Evolutionary conservation across 768 basidiomycete genomes (phyloP), one percentile per base, ranked within the genome.

Genomic region (Macrocybe gigantea): DNA sequence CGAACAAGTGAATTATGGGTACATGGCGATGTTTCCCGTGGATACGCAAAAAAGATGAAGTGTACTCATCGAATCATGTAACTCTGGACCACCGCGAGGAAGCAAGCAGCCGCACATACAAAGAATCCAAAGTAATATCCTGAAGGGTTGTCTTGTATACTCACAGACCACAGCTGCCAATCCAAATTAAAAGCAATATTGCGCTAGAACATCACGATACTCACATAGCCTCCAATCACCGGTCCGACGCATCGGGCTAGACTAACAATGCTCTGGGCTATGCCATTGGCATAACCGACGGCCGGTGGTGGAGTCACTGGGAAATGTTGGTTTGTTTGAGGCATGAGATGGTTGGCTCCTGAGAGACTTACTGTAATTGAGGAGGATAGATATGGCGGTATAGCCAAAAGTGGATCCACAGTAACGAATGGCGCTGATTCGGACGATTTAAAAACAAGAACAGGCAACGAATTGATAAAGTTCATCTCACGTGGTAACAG

Each of bases 201-300:
- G 13, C 13, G 38, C 15, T 58, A 44, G 30, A 48, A 6, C 35
- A 7, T 31, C 8, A 22, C 29, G 33, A 37, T 37, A 70, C 82
- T 60, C 60, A 91, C 90, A 62, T 83, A 87, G 38, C 90, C 89
- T 41, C 89, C 89, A 12, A 91, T 70, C 36, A 92, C 79, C 14
- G 93, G 92, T 14, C 92, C 96, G 34, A 91, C 59, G 68, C 93
- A 96, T 36, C 96, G 80, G 4, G 94, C 91, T 22, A 95, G 80
- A 53, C 91, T 93, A 53, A 95, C 94, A 32, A 92, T 88, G 59
- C 91, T 93, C 65, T 99, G 96, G 0, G 93, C 96, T 14, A 95
- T 82, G 12, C 95, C 96, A 60, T 98, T 99, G 7, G 95, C 91
- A 50, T 91, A 81, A 6, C 93, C 91, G 36, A 98, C 82, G 6